Base-by-base conservation (phyloP, 768 basidiomycete genomes). In the Boletellus sp. region DNA sequence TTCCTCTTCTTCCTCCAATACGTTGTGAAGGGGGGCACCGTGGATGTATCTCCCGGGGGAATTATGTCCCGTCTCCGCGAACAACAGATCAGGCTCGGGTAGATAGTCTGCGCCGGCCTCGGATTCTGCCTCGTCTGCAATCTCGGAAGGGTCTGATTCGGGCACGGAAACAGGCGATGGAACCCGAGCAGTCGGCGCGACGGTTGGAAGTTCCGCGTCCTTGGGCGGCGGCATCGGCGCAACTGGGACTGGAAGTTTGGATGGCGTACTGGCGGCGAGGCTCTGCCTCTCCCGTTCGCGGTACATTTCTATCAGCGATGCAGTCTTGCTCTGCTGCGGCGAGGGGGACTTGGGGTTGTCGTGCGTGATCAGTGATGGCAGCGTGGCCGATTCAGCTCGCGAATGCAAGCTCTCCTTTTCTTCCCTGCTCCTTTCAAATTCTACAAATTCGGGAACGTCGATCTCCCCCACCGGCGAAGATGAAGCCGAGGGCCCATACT, bases 11-110 rank as follows among this genome's bases (percentile, higher is more conserved):
- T 90, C 89, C 64, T 91, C 90, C 42, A 90, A 20, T 36, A 93
- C 90, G 53, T 92, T 92, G 56, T 91, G 87, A 60, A 93, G 74
- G 24, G 90, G 90, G 8, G 87, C 87, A 22, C 90, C 90, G 59
- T 93, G 90, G 13, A 89, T 65, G 61, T 93, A 93, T 37, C 88
- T 79, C 31, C 66, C 79, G 11, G 87, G 87, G 57, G 84, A 87
- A 17, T 68, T 72, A n/a, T 80, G 74, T 4, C 81, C 82, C 8
- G 73, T 66, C 17, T 81, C 80, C n/a, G 72, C 71, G 15, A 73
- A 57, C 10, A 69, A 52, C 7, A 72, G 40, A 2, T 59, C 62
- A 6, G 72, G 72, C 3, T 66, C 67, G 28, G 74, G 70, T 12
- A 70, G 54, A 19, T 53, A 51, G 2, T 62, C 55, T 4, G 24